These are phyloP conservation scores for Thamnidium elegans DNA, from an alignment of 192 early-diverging fungal genomes.

Conservation along the genomic window DNA sequence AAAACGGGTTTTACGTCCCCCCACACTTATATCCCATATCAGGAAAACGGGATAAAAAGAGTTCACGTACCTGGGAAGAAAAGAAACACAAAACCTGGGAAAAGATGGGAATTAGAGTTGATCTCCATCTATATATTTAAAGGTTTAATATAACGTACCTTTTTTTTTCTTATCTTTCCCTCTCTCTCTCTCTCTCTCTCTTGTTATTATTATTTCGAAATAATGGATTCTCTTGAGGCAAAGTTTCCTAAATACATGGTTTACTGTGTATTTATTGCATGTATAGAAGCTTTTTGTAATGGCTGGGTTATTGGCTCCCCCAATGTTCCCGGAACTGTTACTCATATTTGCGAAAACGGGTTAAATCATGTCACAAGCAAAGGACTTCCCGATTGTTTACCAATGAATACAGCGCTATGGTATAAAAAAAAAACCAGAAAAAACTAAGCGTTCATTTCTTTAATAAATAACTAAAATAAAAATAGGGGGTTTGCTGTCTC, in stretches of 20 bases:
- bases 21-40: background rate
- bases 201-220: background rate
- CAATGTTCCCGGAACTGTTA: conserved; percentile 41
- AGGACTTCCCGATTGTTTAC: conserved; percentile 30
- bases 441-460: background rate
- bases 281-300: conserved; percentile 38
- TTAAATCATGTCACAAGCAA: background rate
- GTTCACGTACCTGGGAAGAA: background rate
- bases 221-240: conserved; percentile 39
- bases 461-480: background rate
- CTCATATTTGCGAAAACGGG: conserved; percentile 25
- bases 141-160: background rate
- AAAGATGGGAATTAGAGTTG: background rate
- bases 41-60: background rate
- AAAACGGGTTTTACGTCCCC: background rate
- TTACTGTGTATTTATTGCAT: conserved; percentile 37
- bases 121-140: background rate
- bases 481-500: conserved; percentile 45
- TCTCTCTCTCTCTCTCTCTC: conserved; percentile 1
- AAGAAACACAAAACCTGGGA: conserved; percentile 2
- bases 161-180: conserved; percentile 4
- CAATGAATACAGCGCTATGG: conserved; percentile 26
- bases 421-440: conserved; percentile 4
- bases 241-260: conserved; percentile 40
- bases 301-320: conserved; percentile 47